Evolutionary conservation across 768 basidiomycete genomes (phyloP).

Genomic region (Lyophyllum decastes): DNA sequence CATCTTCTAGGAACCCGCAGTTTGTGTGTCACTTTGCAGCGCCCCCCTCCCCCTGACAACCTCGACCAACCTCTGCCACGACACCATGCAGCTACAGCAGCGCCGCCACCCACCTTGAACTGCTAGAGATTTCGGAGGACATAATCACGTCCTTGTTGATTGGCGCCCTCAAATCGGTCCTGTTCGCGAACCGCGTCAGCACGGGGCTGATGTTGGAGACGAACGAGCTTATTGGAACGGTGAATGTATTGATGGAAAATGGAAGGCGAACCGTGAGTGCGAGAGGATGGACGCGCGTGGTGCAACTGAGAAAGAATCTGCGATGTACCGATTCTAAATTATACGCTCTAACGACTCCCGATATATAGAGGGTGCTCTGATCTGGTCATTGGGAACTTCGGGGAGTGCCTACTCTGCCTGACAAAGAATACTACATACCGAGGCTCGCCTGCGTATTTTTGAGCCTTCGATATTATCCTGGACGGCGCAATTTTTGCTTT

Average conservation of each 20-base stretch:
- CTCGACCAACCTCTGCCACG: conserved; percentile 32
- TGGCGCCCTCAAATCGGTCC: conserved; percentile 68
- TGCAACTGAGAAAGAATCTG: conserved; percentile 13
- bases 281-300: conserved; percentile 28
- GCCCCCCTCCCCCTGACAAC: conserved; percentile 13
- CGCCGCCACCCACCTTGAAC: conserved; percentile 37
- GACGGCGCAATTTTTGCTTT: not conserved
- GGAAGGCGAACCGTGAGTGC: conserved; percentile 55
- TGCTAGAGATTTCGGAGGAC: conserved; percentile 62
- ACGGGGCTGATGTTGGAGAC: conserved; percentile 85
- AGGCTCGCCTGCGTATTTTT: conserved; percentile 78
- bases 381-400: conserved; percentile 76
- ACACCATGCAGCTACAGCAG: conserved; percentile 43
- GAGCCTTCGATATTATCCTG: conserved; percentile 35
- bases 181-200: conserved; percentile 82
- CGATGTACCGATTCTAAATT: not conserved
- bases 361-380: conserved; percentile 82
- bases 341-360: conserved; percentile 61
- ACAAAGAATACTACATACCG: conserved; percentile 87
- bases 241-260: conserved; percentile 61
- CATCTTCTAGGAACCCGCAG: conserved; percentile 19
- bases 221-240: conserved; percentile 73
- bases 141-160: conserved; percentile 66
- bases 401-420: conserved; percentile 89
- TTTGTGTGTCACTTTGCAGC: conserved; percentile 23